Evolutionary conservation across 495 filamentous ascomycete species (phyloP), one percentile per base, ranked within the genome.

Genomic region (Sporormia fimetaria): DNA sequence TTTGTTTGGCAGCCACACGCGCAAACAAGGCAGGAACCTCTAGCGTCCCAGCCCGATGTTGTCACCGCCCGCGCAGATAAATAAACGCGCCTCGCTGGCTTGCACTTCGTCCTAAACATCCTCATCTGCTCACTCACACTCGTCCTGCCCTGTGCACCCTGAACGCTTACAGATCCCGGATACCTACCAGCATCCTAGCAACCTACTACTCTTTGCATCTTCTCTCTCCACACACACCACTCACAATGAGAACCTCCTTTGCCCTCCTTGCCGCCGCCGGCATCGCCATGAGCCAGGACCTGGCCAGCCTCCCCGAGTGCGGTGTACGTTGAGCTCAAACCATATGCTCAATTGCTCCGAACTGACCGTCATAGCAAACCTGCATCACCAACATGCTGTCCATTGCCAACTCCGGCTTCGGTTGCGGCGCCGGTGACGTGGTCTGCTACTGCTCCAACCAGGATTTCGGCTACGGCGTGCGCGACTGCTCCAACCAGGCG

Each of bases 311-410:
- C 20, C 42, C 39, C 11, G 6, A 24, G 2, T 55, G 51, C 29
- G 51, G 47, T 39, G 51, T 55, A 44, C 47, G 51, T 43, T 6
- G 16, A 12, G 21, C 17, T 4, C 10, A 18, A 1, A 10, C 22
- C 16, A 1, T n/a, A n/a, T 21, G 6, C 12, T 33, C 18, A 10
- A 5, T n/a, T 12, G 34, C 10, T 11, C 26, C 39, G 29, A 43
- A 36, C 21, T 11, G 10, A 30, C 31, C 7, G 7, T 18, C 26
- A 9, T 29, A 88, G 83, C 63, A 71, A 65, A 75, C 65, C 49
- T 90, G 84, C 57, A 64, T 81, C 54, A 66, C 44, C 63, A 82
- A 80, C 69, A 87, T 90, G 81, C 63, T 79, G 45, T 60, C 41
- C 42, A 66, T 75, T 65, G 75, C 78, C 38, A 44, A 50, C 8